Percentiles rank a stretch among this genome's conserved stretches.
Conservation (phyloP, 2,329 filamentous ascomycete species). For the Lasiodiplodia sp. region DNA sequence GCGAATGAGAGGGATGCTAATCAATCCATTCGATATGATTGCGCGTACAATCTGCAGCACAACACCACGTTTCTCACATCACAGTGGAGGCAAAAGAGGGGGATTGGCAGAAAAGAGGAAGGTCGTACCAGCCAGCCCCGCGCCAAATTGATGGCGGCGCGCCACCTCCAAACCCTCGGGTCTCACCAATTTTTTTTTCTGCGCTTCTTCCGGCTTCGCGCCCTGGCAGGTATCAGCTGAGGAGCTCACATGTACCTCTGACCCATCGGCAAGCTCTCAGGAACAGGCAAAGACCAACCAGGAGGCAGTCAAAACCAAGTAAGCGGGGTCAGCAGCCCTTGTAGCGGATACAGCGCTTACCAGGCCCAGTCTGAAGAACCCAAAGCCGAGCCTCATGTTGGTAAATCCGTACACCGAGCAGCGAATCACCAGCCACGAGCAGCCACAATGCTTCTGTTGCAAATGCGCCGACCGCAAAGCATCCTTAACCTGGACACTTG, state of each 20-base stretch:
- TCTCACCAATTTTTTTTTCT: neutral
- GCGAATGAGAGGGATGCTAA: constrained; percentile 1
- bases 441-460: neutral
- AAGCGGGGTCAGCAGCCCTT: neutral
- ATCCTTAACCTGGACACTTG: neutral
- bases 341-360: constrained; percentile 15
- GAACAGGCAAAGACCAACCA: constrained; percentile 6
- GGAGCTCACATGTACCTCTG: constrained; percentile 4
- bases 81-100: constrained; percentile 18
- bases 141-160: neutral
- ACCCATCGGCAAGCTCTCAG: neutral
- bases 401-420: neutral
- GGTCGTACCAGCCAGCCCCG: neutral
- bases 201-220: neutral
- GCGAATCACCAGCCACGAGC: neutral
- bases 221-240: neutral
- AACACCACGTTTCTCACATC: constrained; percentile 7
- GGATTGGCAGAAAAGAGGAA: constrained; percentile 8
- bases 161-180: constrained; percentile 14
- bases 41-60: neutral
- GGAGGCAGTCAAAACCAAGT: neutral
- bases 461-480: too few species aligned
- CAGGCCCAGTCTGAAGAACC: neutral
- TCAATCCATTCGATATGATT: constrained; percentile 9
- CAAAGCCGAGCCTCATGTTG: neutral